Percentiles rank a stretch among this genome's conserved stretches.
These are phyloP conservation scores for Boechera stricta DNA, from an alignment of 345 rosid genomes.

Conservation along the genomic window DNA sequence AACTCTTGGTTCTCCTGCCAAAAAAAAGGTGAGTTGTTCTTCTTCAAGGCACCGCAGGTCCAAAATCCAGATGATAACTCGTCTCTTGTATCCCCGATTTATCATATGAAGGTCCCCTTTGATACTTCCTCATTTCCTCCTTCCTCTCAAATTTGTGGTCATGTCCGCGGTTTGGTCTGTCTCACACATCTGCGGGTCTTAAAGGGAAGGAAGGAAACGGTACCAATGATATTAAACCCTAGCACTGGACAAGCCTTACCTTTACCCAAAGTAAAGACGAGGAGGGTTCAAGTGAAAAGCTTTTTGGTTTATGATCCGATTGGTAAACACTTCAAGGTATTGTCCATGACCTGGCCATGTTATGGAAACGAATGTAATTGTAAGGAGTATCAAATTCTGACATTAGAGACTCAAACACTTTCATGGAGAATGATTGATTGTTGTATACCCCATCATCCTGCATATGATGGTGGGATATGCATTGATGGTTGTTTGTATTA, in stretches of 20 bases:
- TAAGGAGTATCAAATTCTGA: background rate
- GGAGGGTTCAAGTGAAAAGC: background rate
- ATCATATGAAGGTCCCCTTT: background rate
- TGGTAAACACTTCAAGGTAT: background rate
- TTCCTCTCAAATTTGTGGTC: background rate
- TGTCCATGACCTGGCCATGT: background rate
- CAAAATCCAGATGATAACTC: background rate
- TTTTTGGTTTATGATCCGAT: background rate
- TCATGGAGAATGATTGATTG: slow-evolving; percentile 10
- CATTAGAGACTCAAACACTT: background rate
- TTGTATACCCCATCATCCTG: background rate
- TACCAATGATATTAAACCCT: background rate
- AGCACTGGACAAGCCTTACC: background rate
- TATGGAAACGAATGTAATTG: background rate
- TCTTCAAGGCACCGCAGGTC: slow-evolving; percentile 3
- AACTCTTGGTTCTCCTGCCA: too few species aligned
- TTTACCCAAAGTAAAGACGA: background rate
- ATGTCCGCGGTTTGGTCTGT: background rate
- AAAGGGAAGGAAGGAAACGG: background rate
- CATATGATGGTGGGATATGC: background rate
- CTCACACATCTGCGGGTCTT: background rate
- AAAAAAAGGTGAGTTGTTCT: background rate
- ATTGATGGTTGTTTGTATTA: slow-evolving; percentile 17
- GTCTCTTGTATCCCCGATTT: background rate
- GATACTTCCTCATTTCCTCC: too few species aligned